Base-by-base conservation (phyloP, 1,139 yeast genomes). In the Pichia cactophila region DNA sequence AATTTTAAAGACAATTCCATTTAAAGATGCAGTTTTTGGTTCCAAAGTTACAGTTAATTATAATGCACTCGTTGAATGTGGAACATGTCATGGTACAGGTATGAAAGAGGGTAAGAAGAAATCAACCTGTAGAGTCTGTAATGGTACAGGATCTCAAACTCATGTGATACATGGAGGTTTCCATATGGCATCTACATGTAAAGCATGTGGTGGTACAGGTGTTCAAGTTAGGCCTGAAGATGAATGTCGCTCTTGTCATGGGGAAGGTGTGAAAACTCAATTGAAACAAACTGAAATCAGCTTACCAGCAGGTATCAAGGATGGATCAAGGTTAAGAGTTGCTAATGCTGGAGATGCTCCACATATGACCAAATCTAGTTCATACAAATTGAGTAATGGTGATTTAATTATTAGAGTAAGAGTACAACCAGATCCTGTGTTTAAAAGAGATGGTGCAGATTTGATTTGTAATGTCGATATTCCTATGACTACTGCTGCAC, bases 141-240 rank as follows among this genome's bases (percentile, higher is more conserved):
- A 89, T 51, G 99, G 99, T 51, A 78, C 96, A 0, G 99, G 99
- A 9, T 85, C 90, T 44, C 80, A 86, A 26, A 86, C 90, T 26
- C 97, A 90, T 61, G 73, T 80, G 50, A 77, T 89, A 65, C 83
- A 82, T 58, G 97, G 96, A 10, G 97, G 97, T 0, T 94, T 92
- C 78, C 97, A 90, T 61, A 89, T 94, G 96, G 83, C 96, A 2
- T 83, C 96, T 4, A 88, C 97, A 14, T 92, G 99, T 75, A 76
- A 77, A 48, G 72, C 83, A 1, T 92, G 99, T 74, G 81, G 77
- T 46, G 99, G 99, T 42, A 72, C 86, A 4, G 99, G 99, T 49
- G 94, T 88, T 2, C 75, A 74, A 5, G 81, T 89, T 47, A 78
- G 83, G 44, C 72, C 78, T 40, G 70, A 74, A 17, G 90, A 89